Conservation (phyloP, 768 basidiomycete species). For the Leccinum obscurum region DNA sequence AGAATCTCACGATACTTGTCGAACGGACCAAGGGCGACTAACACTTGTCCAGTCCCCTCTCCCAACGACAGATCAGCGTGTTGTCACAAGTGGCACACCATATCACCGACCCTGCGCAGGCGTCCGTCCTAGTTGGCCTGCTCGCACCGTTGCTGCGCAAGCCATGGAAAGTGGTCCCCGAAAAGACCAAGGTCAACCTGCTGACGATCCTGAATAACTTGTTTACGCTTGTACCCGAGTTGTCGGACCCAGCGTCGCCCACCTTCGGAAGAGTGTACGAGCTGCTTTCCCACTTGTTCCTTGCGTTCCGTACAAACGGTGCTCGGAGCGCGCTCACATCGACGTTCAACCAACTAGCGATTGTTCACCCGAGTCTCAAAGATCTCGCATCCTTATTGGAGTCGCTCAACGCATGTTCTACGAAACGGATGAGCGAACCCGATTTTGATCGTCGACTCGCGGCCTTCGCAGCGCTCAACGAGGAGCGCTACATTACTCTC, state of each 20-base stretch:
- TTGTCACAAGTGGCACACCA: constrained; percentile 79
- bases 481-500: constrained; percentile 51
- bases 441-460: constrained; percentile 85
- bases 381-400: constrained; percentile 55
- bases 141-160: constrained; percentile 81
- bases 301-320: constrained; percentile 66
- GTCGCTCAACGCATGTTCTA: constrained; percentile 83
- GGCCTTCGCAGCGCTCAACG: constrained; percentile 78
- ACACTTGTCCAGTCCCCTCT: constrained; percentile 58
- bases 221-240: constrained; percentile 66
- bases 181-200: constrained; percentile 83
- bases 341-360: constrained; percentile 58
- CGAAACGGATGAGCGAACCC: constrained; percentile 81
- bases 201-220: constrained; percentile 68
- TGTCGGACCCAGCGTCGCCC: constrained; percentile 44
- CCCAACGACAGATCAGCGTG: constrained; percentile 79
- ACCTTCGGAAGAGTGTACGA: constrained; percentile 57
- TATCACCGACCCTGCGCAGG: constrained; percentile 68
- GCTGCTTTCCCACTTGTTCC: constrained; percentile 75
- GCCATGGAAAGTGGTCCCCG: constrained; percentile 56
- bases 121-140: constrained; percentile 66
- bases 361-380: constrained; percentile 41
- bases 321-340: constrained; percentile 70
- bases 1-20: constrained; percentile 68
- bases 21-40: constrained; percentile 55